phyloP scores from a whole-genome alignment of 2,329 filamentous ascomycete species.

The Alternaria triticimaculans region DNA sequence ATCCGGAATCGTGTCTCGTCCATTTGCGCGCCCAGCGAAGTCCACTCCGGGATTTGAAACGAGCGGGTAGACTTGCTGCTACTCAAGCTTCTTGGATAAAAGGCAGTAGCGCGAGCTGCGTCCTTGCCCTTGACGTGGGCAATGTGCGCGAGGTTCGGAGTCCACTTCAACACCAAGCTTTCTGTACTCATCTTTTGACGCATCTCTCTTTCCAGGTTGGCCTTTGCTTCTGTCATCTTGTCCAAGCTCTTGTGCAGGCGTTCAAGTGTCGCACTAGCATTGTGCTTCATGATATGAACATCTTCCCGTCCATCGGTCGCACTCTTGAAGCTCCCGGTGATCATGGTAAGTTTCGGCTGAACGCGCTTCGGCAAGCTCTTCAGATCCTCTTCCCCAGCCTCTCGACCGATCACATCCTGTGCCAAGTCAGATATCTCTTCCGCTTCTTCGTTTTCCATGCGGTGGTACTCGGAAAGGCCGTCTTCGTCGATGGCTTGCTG shows the following conservation, averaged over 20 bases:
- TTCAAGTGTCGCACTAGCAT: conserved; percentile 70
- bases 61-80: conserved; percentile 84
- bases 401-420: conserved; percentile 69
- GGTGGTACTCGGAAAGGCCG: conserved; percentile 80
- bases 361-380: conserved; percentile 47
- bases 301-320: conserved; percentile 54
- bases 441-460: conserved; percentile 74
- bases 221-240: conserved; percentile 66
- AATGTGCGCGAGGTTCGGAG: conserved; percentile 84
- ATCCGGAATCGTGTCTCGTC: conserved; percentile 81
- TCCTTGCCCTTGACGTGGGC: conserved; percentile 89
- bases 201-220: conserved; percentile 65
- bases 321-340: conserved; percentile 41
- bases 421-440: conserved; percentile 75
- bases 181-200: conserved; percentile 60
- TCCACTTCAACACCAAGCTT: conserved; percentile 81
- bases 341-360: conserved; percentile 44
- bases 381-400: conserved; percentile 68
- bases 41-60: conserved; percentile 86
- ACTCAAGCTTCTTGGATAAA: conserved; percentile 65
- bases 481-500: conserved; percentile 88
- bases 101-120: conserved; percentile 38
- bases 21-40: conserved; percentile 75
- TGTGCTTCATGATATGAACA: conserved; percentile 68
- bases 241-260: conserved; percentile 73